These are phyloP conservation scores for Flammula alnicola DNA, from an alignment of 1,284 basidiomycete genomes.

Conservation along the genomic window DNA sequence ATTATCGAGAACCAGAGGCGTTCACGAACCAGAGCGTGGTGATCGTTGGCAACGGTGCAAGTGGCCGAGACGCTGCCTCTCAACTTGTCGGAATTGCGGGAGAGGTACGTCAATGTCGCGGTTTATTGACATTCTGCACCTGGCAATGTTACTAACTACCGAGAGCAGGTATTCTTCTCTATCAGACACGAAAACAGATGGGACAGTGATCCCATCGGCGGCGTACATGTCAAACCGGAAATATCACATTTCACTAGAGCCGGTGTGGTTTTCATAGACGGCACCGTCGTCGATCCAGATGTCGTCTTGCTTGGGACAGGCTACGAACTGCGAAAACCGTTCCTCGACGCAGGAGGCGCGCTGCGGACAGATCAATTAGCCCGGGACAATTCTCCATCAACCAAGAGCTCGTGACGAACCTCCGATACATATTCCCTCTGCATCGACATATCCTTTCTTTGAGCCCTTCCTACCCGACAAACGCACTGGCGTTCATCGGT, in stretches of 20 bases:
- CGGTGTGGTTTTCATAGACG: conserved; percentile 52
- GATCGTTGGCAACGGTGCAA: conserved; percentile 56
- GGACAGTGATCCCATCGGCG: conserved; percentile 27
- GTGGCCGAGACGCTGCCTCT: conserved; percentile 50
- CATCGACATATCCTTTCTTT: conserved; percentile 58
- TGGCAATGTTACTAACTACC: neutral
- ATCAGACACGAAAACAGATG: conserved; percentile 37
- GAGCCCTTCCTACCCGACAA: conserved; percentile 47
- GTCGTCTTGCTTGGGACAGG: conserved; percentile 57
- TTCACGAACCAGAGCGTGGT: conserved; percentile 50
- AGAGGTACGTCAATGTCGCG: conserved; percentile 40
- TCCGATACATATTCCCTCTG: conserved; percentile 58
- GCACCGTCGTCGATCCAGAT: conserved; percentile 47
- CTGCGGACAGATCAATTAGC: conserved; percentile 32
- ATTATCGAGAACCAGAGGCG: conserved; percentile 51
- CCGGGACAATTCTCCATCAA: conserved; percentile 30
- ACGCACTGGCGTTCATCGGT: conserved; percentile 59
- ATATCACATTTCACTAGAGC: conserved; percentile 52
- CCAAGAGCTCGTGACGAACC: conserved; percentile 47
- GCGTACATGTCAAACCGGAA: conserved; percentile 40
- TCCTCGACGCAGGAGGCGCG: conserved; percentile 46
- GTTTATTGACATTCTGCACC: neutral
- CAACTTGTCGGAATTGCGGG: conserved; percentile 45
- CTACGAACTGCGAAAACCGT: conserved; percentile 56
- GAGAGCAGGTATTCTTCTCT: conserved; percentile 48